phyloP scores from a whole-genome alignment of 768 basidiomycete genomes.

The Suillus fuscotomentosus region DNA sequence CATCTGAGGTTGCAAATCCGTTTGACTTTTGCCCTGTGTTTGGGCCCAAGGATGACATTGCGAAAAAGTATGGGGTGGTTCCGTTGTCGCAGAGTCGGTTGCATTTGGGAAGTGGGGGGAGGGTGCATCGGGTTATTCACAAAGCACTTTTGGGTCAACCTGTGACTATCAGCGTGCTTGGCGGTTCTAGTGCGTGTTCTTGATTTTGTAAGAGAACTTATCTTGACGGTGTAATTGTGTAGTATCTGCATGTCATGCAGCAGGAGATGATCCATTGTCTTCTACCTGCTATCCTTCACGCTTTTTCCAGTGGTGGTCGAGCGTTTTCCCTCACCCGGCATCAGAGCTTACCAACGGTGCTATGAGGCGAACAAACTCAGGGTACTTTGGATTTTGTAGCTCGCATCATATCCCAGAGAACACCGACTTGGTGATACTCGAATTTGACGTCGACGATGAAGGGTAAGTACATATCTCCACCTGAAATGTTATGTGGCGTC shows the following conservation, averaged over 20 bases:
- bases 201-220: background rate
- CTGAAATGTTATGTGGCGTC: background rate
- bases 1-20: constrained; percentile 51
- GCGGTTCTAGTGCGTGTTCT: constrained; percentile 72
- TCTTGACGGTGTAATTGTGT: constrained; percentile 2
- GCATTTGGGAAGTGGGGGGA: constrained; percentile 77
- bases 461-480: constrained; percentile 51
- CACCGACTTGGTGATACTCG: constrained; percentile 92
- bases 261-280: constrained; percentile 87
- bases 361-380: constrained; percentile 86
- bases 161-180: constrained; percentile 86
- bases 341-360: constrained; percentile 98
- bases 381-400: constrained; percentile 94
- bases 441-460: constrained; percentile 89
- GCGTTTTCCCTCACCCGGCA: constrained; percentile 96
- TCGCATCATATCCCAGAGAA: constrained; percentile 91
- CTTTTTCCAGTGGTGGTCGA: constrained; percentile 98
- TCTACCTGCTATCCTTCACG: constrained; percentile 88
- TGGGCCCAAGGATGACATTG: constrained; percentile 79
- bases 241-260: constrained; percentile 94
- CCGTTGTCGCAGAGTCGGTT: constrained; percentile 71
- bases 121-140: constrained; percentile 80
- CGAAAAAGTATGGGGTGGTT: constrained; percentile 72
- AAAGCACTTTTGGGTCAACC: constrained; percentile 83
- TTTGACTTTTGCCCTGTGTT: constrained; percentile 92